Evolutionary conservation across 1,139 yeast genomes (phyloP).

Genomic region (Arxiozyma bovina): DNA sequence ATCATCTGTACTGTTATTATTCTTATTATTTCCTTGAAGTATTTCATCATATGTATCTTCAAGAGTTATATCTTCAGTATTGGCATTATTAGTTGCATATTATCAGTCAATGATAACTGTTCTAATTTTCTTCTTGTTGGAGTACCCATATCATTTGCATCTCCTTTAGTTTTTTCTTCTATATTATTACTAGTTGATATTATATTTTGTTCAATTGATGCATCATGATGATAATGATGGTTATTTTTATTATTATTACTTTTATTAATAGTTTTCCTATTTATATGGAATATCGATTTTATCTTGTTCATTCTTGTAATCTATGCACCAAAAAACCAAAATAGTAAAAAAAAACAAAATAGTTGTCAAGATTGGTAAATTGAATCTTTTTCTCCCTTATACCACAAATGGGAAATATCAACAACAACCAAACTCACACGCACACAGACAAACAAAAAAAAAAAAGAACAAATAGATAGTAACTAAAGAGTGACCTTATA

Average conservation of each 20-base stretch:
- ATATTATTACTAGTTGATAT: neutral
- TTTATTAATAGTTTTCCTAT: constrained; percentile 1
- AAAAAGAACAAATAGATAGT: no score
- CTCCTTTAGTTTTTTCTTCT: neutral
- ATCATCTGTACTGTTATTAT: no score
- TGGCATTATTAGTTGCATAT: neutral
- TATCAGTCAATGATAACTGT: constrained; percentile 1
- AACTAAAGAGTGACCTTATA: no score
- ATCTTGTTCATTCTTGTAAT: constrained; percentile 10
- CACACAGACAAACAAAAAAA: no score
- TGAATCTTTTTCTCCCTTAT: no score
- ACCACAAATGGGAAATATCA: no score
- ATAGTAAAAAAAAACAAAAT: no score
- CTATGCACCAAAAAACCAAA: neutral
- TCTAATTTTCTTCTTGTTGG: constrained; percentile 1
- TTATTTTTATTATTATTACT: neutral
- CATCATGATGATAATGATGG: neutral
- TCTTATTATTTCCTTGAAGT: neutral
- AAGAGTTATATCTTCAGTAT: neutral
- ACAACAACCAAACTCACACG: no score
- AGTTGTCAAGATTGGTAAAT: no score
- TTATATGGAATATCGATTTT: constrained; percentile 9
- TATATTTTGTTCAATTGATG: neutral
- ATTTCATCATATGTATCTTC: neutral
- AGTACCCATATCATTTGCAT: neutral